Evolutionary conservation across 169 alveolate species (phyloP).

Genomic region (Plasmodium vivax): DNA sequence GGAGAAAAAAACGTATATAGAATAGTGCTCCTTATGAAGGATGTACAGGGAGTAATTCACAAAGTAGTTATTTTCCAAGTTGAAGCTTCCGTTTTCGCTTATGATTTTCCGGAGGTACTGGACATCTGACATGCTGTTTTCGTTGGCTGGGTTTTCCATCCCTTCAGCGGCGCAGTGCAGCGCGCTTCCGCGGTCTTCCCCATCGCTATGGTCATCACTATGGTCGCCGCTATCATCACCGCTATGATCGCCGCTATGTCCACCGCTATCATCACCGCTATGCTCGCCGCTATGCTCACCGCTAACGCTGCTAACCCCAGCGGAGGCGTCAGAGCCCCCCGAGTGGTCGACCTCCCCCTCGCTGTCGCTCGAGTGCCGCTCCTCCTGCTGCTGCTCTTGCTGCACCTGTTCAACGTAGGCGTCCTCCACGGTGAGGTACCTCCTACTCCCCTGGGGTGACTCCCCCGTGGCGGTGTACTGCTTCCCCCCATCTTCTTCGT

Average conservation of each 20-base stretch:
- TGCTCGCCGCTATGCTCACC: neutral
- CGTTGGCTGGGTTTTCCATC: neutral
- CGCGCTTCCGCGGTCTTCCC: neutral
- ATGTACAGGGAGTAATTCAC: constrained; percentile 50
- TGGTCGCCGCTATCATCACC: neutral
- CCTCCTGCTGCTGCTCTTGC: neutral
- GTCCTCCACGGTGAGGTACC: neutral
- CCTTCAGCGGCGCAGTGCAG: neutral
- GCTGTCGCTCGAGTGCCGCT: neutral
- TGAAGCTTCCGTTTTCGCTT: constrained; percentile 39
- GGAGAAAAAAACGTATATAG: constrained; percentile 61
- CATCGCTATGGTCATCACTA: neutral
- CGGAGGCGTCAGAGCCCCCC: neutral
- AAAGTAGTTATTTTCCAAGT: constrained; percentile 51
- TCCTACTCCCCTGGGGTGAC: neutral
- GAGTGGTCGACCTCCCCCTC: neutral
- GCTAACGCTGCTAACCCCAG: neutral
- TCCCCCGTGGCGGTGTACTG: neutral
- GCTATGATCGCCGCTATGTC: no score
- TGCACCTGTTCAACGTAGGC: neutral
- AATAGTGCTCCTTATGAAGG: constrained; percentile 66
- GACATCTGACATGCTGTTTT: constrained; percentile 37
- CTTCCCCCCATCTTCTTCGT: neutral
- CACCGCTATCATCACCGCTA: neutral
- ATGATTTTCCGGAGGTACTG: constrained; percentile 38